Conservation (phyloP, 306 rosid species). For the Lagenaria siceraria region DNA sequence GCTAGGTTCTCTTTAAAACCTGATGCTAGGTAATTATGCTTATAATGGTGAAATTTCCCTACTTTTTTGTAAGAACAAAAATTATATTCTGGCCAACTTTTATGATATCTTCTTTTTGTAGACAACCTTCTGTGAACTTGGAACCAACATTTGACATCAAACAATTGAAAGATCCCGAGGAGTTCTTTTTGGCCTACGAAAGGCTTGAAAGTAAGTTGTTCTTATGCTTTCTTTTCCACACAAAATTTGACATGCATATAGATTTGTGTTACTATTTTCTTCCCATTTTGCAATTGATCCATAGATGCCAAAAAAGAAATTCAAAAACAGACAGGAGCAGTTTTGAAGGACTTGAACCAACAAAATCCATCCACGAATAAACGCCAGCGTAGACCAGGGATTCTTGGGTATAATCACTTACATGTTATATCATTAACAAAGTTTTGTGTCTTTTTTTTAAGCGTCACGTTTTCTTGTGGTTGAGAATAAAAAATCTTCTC, state of each 20-base stretch:
- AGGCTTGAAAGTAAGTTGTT: conserved; percentile 48
- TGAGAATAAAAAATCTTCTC: conserved; percentile 16
- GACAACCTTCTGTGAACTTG: conserved; percentile 39
- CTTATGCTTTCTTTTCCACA: neutral
- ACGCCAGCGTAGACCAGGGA: conserved; percentile 58
- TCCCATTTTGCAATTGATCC: conserved; percentile 17
- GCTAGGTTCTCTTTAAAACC: conserved; percentile 55
- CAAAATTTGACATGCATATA: neutral
- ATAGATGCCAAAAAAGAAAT: conserved; percentile 71
- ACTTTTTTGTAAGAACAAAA: neutral
- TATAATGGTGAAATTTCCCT: neutral
- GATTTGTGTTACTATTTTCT: neutral
- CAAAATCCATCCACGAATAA: conserved; percentile 19
- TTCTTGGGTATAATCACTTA: conserved; percentile 29
- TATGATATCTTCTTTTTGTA: conserved; percentile 16
- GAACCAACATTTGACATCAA: conserved; percentile 36
- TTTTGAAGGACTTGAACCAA: conserved; percentile 26
- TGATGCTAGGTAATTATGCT: conserved; percentile 30
- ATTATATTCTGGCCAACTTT: neutral
- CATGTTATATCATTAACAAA: conserved; percentile 1
- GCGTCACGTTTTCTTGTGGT: neutral
- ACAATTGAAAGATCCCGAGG: conserved; percentile 44
- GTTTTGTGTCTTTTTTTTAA: neutral
- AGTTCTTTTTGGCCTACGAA: conserved; percentile 52
- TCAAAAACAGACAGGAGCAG: conserved; percentile 42